Percentiles rank a stretch among this genome's conserved stretches.
Conservation (phyloP, 75 land plant genomes). For the Adiantum capillusveneris region DNA sequence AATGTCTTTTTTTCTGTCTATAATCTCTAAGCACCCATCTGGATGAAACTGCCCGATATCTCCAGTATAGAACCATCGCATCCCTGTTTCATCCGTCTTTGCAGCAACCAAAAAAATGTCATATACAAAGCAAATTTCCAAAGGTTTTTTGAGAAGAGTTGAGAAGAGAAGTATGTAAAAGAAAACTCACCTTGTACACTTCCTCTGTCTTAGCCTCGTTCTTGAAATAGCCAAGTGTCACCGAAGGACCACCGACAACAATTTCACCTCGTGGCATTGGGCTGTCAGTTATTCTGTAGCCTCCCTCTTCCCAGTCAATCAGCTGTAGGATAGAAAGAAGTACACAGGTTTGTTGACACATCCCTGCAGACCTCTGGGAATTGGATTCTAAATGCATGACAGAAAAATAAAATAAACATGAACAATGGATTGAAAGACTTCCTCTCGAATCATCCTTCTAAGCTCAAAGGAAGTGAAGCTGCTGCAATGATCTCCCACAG, state of each 20-base stretch:
- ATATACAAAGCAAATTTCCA: background rate
- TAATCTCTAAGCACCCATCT: constrained; percentile 91
- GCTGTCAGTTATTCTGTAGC: constrained; percentile 49
- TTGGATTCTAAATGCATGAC: no score
- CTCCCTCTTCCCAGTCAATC: constrained; percentile 81
- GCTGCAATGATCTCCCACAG: no score
- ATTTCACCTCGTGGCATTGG: constrained; percentile 95
- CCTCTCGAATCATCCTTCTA: no score
- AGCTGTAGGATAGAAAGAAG: constrained; percentile 31
- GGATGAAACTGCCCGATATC: constrained; percentile 91
- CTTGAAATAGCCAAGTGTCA: constrained; percentile 81
- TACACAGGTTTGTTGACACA: background rate
- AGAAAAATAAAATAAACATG: no score
- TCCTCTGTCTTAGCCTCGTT: constrained; percentile 77
- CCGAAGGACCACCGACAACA: constrained; percentile 72
- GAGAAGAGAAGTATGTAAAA: no score
- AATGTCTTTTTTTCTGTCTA: constrained; percentile 91
- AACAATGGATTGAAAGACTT: no score
- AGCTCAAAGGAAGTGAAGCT: no score
- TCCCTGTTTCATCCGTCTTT: constrained; percentile 76
- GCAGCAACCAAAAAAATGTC: constrained; percentile 4
- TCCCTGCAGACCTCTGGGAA: no score
- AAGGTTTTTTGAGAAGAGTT: background rate
- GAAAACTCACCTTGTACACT: constrained; percentile 55
- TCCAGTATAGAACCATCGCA: constrained; percentile 94